Evolutionary conservation across 75 land plant species (phyloP), one percentile per base, ranked within the genome.

Genomic region (Pinus albicaulis): DNA sequence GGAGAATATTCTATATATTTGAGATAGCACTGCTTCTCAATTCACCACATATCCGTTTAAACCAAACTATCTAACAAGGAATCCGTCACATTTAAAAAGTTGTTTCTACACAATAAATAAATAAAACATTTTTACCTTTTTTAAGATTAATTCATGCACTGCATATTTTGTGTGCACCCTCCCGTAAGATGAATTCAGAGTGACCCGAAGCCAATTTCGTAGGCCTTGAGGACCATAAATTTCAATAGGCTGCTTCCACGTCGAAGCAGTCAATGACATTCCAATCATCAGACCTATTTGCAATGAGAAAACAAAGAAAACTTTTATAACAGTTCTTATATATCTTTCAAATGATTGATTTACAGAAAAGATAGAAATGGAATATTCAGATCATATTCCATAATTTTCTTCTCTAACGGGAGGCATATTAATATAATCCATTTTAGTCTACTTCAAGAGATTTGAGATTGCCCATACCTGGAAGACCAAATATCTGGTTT

Each of bases 151-250:
- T 64, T 86, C 86, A 80, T 86, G 88, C 70, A 86, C 88, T 55
- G 55, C 74, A 77, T 86, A 86, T 61, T 86, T 86, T 56, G 66
- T 60, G 44, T 61, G 76, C 38, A 86, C 76, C 55, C 86, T 76
- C 20, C 71, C 86, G 74, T 73, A 57, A 24, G 79, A 73, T 36
- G 77, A 63, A 36, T 75, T 83, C 62, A 86, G 60, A 59, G 86
- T 83, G 28, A 75, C 74, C n/a, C 86, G 84, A 55, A 86, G 77
- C 80, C 80, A 86, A 17, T 76, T 14, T 13, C 88, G 86, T 52
- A 86, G 82, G 44, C 88, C 88, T 65, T 79, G 78, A 22, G 88
- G 88, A 57, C 88, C 88, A 74, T 75, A 86, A 55, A 86, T 80
- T 63, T 79, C 70, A 52, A 79, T 62, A 28, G 81, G 86, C 52